Conservation (phyloP, 257 asterid genomes). For the Solanum lycopersicoides region DNA sequence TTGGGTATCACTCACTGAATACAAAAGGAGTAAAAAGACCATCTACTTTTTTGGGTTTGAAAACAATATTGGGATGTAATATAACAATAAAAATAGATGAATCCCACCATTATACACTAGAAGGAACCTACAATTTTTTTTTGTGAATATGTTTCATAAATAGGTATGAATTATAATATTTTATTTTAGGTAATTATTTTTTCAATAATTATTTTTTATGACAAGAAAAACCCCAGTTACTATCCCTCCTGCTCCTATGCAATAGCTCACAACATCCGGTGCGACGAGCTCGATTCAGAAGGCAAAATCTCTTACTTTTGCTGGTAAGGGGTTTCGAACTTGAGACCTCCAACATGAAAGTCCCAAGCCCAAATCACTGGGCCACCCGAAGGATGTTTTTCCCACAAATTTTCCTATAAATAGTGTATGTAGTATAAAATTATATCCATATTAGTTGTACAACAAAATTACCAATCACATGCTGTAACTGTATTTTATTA, state of each 20-base stretch:
- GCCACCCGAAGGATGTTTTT: no score
- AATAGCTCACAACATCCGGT: no score
- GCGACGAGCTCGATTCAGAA: no score
- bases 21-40: not conserved
- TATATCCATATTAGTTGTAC: not conserved
- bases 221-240: no score
- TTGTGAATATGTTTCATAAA: not conserved
- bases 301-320: no score
- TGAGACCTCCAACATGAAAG: no score
- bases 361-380: no score
- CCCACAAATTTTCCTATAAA: not conserved
- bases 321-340: no score
- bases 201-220: no score
- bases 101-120: not conserved
- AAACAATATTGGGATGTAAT: not conserved
- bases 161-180: not conserved
- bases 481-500: not conserved
- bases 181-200: not conserved
- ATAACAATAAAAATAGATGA: not conserved
- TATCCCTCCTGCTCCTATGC: no score
- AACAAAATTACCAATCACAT: no score
- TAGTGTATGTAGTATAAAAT: not conserved
- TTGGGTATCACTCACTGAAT: accelerated
- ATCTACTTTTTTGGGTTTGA: not conserved
- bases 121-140: no score